Evolutionary conservation across 257 asterid species (phyloP), one percentile per base, ranked within the genome.

Genomic region (Vinca minor): DNA sequence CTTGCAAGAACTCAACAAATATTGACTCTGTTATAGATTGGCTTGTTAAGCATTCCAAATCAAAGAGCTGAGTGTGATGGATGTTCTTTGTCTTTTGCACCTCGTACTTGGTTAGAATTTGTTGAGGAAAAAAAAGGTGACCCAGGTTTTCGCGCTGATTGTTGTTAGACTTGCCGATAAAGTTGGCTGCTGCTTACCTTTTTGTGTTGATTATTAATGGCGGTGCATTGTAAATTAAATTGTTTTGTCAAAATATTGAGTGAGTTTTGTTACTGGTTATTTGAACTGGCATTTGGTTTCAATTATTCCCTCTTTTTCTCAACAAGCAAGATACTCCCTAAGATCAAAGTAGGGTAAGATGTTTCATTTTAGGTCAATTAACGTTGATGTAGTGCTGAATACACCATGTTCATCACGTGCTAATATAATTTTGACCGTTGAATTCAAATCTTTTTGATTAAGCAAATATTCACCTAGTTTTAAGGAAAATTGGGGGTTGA

Each of bases 1-100:
- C 98, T 17, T 92, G 98, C 95, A 89, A 89, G 82, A 87, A 85
- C 81, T 92, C 95, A 2, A 87, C 95, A 39, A 92, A 92, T 73
- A 92, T 92, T 49, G 96, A 92, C 71, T 89, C 88, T 71, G 98
- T 92, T 67, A 89, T 92, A 39, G 96, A 92, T 57, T 92, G 96
- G 98, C 89, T 92, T 5, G 95, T 92, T 41, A 89, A 85, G 85
- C 96, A 89, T 69, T 92, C 98, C 0, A 92, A 89, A 71, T 89
- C 95, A 26, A 88, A 87, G 88, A 92, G 84, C 81, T 88, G 78
- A 86, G 56, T 62, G 61, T 1, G n/a, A n/a, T n/a, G 52, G 59
- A 25, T 25, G 25, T 59, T 3, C 28, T 62, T 0, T 49, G 71
- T 29, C 56, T 18, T 60, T 44, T 8, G 55, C n/a, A 2, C 57